Evolutionary conservation across 2,329 filamentous ascomycete species (phyloP).

Genomic region (Exophiala xenobiotica): DNA sequence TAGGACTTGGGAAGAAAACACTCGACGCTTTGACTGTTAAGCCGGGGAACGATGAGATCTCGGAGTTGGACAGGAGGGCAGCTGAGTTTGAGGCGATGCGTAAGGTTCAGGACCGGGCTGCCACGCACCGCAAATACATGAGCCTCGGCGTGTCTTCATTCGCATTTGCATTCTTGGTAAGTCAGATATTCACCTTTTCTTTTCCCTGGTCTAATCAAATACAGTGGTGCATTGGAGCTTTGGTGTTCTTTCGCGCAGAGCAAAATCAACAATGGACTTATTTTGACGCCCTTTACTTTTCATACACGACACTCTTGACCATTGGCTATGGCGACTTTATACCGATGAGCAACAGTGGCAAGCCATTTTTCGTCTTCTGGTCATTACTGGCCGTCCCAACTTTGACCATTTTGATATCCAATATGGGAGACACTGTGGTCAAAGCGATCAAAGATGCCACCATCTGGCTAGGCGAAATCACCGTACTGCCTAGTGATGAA

Average conservation of each 20-base stretch:
- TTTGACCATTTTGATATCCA: constrained; percentile 54
- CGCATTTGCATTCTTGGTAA: constrained; percentile 36
- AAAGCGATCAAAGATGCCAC: constrained; percentile 56
- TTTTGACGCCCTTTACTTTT: constrained; percentile 54
- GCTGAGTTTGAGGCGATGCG: constrained; percentile 49
- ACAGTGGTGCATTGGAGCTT: constrained; percentile 50
- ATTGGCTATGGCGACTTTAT: constrained; percentile 56
- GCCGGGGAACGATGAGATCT: constrained; percentile 19
- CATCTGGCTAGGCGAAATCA: constrained; percentile 55
- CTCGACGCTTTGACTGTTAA: constrained; percentile 16
- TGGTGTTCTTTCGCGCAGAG: constrained; percentile 51
- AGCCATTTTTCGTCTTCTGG: constrained; percentile 59
- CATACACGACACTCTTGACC: constrained; percentile 53
- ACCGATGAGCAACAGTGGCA: constrained; percentile 50
- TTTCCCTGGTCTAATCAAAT: constrained; percentile 24
- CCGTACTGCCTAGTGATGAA: constrained; percentile 53
- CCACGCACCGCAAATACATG: constrained; percentile 44
- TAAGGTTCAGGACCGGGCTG: constrained; percentile 43
- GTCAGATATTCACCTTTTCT: background rate
- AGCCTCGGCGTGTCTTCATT: constrained; percentile 41
- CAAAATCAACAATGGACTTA: constrained; percentile 51
- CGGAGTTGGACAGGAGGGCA: constrained; percentile 30
- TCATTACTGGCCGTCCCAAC: constrained; percentile 55
- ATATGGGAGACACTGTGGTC: constrained; percentile 56
- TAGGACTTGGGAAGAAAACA: constrained; percentile 14